Evolutionary conservation across 257 asterid species (phyloP).

Genomic region (Petunia secreta): DNA sequence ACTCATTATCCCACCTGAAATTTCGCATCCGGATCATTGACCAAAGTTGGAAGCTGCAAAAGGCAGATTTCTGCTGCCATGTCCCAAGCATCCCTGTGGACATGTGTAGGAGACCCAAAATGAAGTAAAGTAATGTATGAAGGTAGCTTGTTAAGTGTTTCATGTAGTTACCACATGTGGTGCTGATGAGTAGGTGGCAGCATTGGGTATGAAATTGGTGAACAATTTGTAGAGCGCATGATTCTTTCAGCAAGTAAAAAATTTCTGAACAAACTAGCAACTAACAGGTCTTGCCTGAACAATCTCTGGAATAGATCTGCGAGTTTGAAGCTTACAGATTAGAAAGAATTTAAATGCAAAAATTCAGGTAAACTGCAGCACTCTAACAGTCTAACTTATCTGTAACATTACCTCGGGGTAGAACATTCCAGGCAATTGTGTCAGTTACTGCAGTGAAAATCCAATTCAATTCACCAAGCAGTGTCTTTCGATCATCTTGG

Average conservation of each 20-base stretch:
- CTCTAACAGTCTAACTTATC: neutral
- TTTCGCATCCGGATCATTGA: slow-evolving; percentile 87
- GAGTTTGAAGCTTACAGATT: slow-evolving; percentile 36
- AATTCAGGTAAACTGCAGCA: neutral
- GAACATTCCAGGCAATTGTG: slow-evolving; percentile 99
- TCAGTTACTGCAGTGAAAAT: slow-evolving; percentile 97
- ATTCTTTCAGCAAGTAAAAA: slow-evolving; percentile 97
- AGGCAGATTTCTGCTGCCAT: slow-evolving; percentile 99
- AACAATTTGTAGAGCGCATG: slow-evolving; percentile 98
- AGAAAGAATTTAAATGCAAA: slow-evolving; percentile 11
- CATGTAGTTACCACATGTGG: slow-evolving; percentile 81
- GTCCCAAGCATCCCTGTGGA: slow-evolving; percentile 98
- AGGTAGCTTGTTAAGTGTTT: neutral
- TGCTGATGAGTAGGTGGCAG: slow-evolving; percentile 98
- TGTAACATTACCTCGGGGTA: slow-evolving; percentile 80
- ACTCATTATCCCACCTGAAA: slow-evolving; percentile 65
- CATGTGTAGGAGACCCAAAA: slow-evolving; percentile 23
- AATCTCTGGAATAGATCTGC: slow-evolving; percentile 92
- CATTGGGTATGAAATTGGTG: slow-evolving; percentile 89
- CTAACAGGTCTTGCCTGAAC: slow-evolving; percentile 97
- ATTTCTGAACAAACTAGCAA: slow-evolving; percentile 94
- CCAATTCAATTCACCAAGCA: slow-evolving; percentile 99
- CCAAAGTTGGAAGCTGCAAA: slow-evolving; percentile 89
- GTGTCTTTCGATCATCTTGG: slow-evolving; percentile 96
- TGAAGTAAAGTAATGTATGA: slow-evolving; percentile 26